A percentile compares a stretch with the other conserved stretches of the same genome.
Conservation (phyloP, 768 basidiomycete species). For the Cyclocybe aegerita region DNA sequence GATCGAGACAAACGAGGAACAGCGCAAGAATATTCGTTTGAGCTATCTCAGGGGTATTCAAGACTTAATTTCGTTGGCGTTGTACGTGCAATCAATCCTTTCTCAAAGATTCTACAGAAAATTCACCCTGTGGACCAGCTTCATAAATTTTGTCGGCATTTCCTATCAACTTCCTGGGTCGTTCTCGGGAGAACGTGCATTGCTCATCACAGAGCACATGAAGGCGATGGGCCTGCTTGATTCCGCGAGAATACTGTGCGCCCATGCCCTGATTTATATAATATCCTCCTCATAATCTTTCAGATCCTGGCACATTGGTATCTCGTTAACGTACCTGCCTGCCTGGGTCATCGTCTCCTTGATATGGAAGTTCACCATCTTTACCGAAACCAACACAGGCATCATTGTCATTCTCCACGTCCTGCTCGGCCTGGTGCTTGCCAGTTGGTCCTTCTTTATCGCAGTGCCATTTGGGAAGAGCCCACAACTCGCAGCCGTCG, state of each 20-base stretch:
- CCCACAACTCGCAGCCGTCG: constrained; percentile 69
- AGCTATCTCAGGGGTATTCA: constrained; percentile 65
- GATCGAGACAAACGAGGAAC: constrained; percentile 64
- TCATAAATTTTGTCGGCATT: constrained; percentile 71
- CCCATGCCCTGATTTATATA: neutral
- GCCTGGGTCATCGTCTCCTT: constrained; percentile 71
- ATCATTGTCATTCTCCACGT: constrained; percentile 66
- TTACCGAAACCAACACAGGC: constrained; percentile 54
- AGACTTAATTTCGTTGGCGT: constrained; percentile 61
- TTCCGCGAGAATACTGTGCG: constrained; percentile 46
- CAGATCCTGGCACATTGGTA: constrained; percentile 67
- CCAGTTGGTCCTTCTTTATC: constrained; percentile 72
- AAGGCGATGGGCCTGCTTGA: constrained; percentile 80
- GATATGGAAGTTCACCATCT: constrained; percentile 69
- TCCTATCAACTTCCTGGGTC: constrained; percentile 78
- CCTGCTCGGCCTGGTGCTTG: constrained; percentile 64
- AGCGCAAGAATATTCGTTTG: constrained; percentile 50
- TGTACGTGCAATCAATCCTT: constrained; percentile 39
- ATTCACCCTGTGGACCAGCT: constrained; percentile 35
- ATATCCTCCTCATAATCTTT: constrained; percentile 26
- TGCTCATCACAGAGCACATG: constrained; percentile 66
- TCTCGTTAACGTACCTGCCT: constrained; percentile 69
- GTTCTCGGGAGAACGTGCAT: constrained; percentile 64
- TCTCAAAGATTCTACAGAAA: neutral
- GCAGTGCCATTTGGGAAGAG: constrained; percentile 71